A percentile compares a stretch with the other conserved stretches of the same genome.
These are phyloP conservation scores for Sergeia podlipaevii DNA, from an alignment of 208 protist species.

Conservation along the genomic window DNA sequence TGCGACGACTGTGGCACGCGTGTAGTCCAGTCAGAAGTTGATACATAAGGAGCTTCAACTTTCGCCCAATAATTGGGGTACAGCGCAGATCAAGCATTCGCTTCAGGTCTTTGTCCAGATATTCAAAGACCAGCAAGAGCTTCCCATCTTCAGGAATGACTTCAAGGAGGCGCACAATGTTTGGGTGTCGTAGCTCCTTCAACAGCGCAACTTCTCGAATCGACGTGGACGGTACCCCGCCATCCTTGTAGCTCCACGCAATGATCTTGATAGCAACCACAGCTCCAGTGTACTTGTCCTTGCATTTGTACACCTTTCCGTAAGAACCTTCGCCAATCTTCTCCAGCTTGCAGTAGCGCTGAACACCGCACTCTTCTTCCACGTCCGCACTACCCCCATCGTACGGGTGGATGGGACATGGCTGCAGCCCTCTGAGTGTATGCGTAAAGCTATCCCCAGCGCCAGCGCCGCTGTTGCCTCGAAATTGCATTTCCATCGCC, in stretches of 20 bases:
- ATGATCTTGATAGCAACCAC: slow-evolving; percentile 87
- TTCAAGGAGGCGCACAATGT: slow-evolving; percentile 93
- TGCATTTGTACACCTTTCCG: slow-evolving; percentile 96
- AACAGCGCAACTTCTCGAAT: slow-evolving; percentile 93
- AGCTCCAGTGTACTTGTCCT: slow-evolving; percentile 54
- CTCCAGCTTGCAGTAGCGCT: slow-evolving; percentile 83
- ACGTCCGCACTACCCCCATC: not conserved
- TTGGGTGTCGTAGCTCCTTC: slow-evolving; percentile 85
- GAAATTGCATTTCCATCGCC: too few species aligned
- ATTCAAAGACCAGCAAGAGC: slow-evolving; percentile 97
- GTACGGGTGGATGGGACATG: too few species aligned
- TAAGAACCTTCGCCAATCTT: slow-evolving; percentile 98
- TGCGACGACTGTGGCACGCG: slow-evolving; percentile 79
- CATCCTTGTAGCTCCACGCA: slow-evolving; percentile 63
- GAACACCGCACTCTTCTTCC: slow-evolving; percentile 19
- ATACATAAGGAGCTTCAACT: slow-evolving; percentile 72
- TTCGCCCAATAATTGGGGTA: slow-evolving; percentile 48
- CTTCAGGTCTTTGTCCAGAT: slow-evolving; percentile 96
- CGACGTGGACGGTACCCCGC: slow-evolving; percentile 89
- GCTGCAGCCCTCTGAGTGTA: too few species aligned
- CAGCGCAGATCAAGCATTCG: slow-evolving; percentile 82
- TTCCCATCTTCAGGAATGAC: slow-evolving; percentile 92
- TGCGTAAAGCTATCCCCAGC: not conserved
- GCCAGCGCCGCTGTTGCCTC: too few species aligned
- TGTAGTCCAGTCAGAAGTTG: slow-evolving; percentile 80